phyloP scores from a whole-genome alignment of 257 asterid species.

The Cruciata laevipes region DNA sequence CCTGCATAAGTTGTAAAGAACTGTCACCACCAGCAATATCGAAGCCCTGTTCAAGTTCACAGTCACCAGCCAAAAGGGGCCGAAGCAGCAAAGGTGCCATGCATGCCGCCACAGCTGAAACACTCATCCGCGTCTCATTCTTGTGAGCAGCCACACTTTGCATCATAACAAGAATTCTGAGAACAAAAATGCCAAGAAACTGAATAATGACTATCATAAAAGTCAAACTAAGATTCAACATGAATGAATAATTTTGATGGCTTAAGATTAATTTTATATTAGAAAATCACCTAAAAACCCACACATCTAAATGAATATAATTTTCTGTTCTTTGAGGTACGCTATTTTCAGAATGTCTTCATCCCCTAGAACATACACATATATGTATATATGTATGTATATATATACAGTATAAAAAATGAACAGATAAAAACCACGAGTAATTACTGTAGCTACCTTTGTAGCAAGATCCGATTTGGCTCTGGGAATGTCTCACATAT shows the following conservation, averaged over 20 bases:
- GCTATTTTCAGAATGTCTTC: background rate
- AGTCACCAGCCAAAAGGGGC: slow-evolving; percentile 95
- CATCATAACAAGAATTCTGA: slow-evolving; percentile 94
- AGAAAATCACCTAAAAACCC: background rate
- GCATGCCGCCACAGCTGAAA: slow-evolving; percentile 99
- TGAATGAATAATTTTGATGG: background rate
- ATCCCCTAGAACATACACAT: too few species aligned
- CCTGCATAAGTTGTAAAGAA: slow-evolving; percentile 86
- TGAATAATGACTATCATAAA: slow-evolving; percentile 3
- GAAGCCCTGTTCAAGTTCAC: slow-evolving; percentile 65
- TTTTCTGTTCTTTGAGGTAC: background rate
- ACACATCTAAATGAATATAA: background rate
- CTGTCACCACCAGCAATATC: slow-evolving; percentile 89
- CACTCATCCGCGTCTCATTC: slow-evolving; percentile 81
- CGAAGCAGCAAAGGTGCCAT: slow-evolving; percentile 99
- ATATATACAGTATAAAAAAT: too few species aligned
- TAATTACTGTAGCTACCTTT: slow-evolving; percentile 45
- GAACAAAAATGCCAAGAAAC: slow-evolving; percentile 17
- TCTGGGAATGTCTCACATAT: slow-evolving; percentile 98
- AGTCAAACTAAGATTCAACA: background rate
- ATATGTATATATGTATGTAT: too few species aligned
- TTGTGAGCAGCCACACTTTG: slow-evolving; percentile 72
- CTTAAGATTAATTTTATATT: background rate
- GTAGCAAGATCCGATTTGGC: slow-evolving; percentile 91
- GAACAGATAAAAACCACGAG: background rate